phyloP scores from a whole-genome alignment of 257 asterid species.

The Leptodermis oblonga region DNA sequence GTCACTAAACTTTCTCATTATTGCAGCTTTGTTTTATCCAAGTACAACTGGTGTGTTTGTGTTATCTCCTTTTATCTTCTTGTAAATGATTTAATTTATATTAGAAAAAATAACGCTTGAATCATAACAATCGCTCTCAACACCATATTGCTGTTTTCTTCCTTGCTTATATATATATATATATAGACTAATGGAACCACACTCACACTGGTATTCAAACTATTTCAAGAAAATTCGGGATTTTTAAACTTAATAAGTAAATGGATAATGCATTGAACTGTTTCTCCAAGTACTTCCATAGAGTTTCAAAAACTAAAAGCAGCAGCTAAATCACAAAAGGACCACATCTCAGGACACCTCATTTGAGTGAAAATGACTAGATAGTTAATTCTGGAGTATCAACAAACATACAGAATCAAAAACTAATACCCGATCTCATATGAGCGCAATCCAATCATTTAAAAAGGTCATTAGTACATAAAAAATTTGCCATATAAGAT shows the following conservation, averaged over 20 bases:
- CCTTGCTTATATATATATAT: neutral
- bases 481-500: neutral
- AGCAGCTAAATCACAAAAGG: neutral
- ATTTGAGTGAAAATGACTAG: neutral
- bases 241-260: neutral
- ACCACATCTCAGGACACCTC: neutral
- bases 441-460: neutral
- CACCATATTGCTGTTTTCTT: neutral
- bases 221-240: neutral
- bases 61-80: neutral
- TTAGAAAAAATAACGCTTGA: neutral
- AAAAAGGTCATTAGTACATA: neutral
- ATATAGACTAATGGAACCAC: neutral
- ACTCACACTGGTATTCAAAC: neutral
- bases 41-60: neutral
- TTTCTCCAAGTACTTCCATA: neutral
- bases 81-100: neutral
- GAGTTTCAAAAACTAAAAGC: neutral
- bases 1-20: neutral
- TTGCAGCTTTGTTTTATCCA: neutral
- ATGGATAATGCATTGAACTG: neutral
- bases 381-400: neutral
- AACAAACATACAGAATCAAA: neutral
- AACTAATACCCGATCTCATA: neutral
- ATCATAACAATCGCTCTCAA: neutral